Evolutionary conservation across 192 early-diverging fungal genomes (phyloP), one percentile per base, ranked within the genome.

Genomic region (Bifiguratus adelaidae): DNA sequence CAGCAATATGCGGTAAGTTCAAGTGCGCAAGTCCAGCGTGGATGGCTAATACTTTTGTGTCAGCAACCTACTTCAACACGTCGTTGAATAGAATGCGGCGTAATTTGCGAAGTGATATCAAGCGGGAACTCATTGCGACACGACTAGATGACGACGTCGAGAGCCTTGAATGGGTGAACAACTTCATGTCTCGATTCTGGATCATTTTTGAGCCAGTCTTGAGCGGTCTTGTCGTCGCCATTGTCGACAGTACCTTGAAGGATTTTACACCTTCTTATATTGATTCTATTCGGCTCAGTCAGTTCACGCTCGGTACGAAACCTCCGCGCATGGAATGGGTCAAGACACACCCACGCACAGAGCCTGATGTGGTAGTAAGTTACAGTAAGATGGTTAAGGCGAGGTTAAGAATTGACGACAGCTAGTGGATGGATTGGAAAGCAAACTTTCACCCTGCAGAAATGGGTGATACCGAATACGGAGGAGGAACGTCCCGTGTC

Each of bases 151-250:
- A 57, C 5, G 68, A 66, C 15, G 58, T 74, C 30, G 78, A 81
- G 56, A 68, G 72, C 34, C 82, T 79, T 13, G 80, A 86, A 19
- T 89, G 87, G 87, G 50, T 89, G 23, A 89, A 89, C 60, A 67
- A 68, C 53, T 84, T 87, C 55, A 50, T 83, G 21, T 56, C 54
- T 4, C 65, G 71, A 25, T 88, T 85, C 60, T 90, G 88, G 88
- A 48, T 79, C 13, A 80, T 77, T 48, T 87, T 77, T 50, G 88
- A 90, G 63, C 85, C 86, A n/a, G 73, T 70, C 8, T 62, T 90
- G 33, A 73, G 75, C 38, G 76, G 67, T 30, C 71, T 68, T 30
- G 73, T 88, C 15, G 64, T 78, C 12, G 70, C 74, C 27, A 68
- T 56, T 26, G 71, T 76, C n/a, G 77, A 88, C 51, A 61, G 56